Conservation (phyloP, 495 filamentous ascomycete genomes). For the Tuber aestivum region DNA sequence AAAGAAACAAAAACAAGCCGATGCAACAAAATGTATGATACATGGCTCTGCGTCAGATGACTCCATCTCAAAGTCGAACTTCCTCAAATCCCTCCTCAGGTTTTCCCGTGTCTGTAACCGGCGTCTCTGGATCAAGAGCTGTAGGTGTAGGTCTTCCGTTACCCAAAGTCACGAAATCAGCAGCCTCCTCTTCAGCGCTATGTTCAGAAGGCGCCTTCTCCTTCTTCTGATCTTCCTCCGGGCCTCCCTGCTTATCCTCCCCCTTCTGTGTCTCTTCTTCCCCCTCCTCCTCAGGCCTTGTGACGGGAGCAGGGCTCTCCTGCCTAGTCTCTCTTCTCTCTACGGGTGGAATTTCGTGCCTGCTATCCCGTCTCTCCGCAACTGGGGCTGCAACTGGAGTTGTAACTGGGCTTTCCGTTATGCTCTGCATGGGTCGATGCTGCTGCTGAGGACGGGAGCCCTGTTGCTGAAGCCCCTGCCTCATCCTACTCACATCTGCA, state of each 20-base stretch:
- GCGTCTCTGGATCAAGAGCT: constrained; percentile 28
- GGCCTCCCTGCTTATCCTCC: constrained; percentile 41
- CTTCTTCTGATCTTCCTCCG: constrained; percentile 12
- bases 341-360: constrained; percentile 44
- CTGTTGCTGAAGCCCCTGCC: constrained; percentile 35
- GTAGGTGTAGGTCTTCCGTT: constrained; percentile 6
- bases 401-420: constrained; percentile 33
- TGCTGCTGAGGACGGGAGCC: constrained; percentile 26
- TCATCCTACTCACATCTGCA: constrained; percentile 53
- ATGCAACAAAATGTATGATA: constrained; percentile 11
- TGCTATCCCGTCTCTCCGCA: constrained; percentile 44
- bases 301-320: constrained; percentile 43
- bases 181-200: background rate
- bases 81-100: constrained; percentile 53
- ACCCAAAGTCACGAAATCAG: constrained; percentile 7
- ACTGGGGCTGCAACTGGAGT: constrained; percentile 34
- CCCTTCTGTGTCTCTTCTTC: constrained; percentile 43
- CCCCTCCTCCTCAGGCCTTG: constrained; percentile 40
- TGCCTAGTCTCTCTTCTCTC: constrained; percentile 57
- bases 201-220: constrained; percentile 25
- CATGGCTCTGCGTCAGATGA: constrained; percentile 4
- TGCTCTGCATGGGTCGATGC: constrained; percentile 37
- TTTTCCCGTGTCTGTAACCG: constrained; percentile 41
- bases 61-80: constrained; percentile 47
- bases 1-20: constrained; percentile 5